Conservation (phyloP, 257 asterid species). For the Cynanchum wilfordii region DNA sequence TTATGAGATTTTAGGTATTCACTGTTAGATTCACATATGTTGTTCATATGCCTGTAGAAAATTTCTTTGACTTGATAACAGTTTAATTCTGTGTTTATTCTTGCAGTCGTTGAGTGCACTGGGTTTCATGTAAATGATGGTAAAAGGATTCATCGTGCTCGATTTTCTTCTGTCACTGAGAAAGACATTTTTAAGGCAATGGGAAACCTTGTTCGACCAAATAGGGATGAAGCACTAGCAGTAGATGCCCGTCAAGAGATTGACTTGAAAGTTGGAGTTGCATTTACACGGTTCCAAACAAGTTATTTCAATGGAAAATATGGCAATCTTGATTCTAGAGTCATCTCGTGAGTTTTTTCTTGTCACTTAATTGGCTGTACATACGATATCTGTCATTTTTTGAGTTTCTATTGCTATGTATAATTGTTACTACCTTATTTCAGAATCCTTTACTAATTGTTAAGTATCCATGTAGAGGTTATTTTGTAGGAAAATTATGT, state of each 20-base stretch:
- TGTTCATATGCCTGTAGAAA: background rate
- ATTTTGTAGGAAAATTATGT: background rate
- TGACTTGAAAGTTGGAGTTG: constrained; percentile 96
- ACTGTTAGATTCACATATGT: background rate
- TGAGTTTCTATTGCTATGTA: background rate
- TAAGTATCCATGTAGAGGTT: background rate
- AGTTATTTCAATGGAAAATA: constrained; percentile 90
- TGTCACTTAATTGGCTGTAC: constrained; percentile 6
- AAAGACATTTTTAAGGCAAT: constrained; percentile 77
- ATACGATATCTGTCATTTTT: background rate
- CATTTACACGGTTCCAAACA: constrained; percentile 90
- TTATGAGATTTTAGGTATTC: background rate
- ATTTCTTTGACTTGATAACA: background rate
- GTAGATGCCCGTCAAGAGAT: constrained; percentile 97
- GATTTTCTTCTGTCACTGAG: constrained; percentile 89
- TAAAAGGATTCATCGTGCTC: constrained; percentile 70
- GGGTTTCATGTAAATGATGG: constrained; percentile 59
- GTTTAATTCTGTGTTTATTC: constrained; percentile 1
- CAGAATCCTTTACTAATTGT: constrained; percentile 3
- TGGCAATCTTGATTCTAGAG: constrained; percentile 95
- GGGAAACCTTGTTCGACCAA: constrained; percentile 68
- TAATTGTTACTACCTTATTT: background rate
- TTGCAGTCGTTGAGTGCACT: constrained; percentile 74
- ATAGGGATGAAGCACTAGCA: constrained; percentile 81
- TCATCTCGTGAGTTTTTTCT: constrained; percentile 73